phyloP scores from a whole-genome alignment of 257 asterid genomes.

The Lycium ferocissimum region DNA sequence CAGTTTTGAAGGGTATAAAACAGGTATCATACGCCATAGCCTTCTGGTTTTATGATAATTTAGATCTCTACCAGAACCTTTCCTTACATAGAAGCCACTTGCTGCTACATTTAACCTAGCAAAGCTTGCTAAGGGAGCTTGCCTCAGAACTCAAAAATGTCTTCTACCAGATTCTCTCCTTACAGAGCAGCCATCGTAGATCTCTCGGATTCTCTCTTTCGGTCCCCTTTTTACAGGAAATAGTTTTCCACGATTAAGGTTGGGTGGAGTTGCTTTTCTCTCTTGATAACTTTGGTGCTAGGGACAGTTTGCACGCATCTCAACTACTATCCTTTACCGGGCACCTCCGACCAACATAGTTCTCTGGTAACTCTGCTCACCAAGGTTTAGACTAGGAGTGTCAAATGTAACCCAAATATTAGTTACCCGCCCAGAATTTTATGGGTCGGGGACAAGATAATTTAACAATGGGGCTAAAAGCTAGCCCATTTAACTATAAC shows the following conservation, averaged over 20 bases:
- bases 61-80: background rate
- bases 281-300: background rate
- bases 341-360: background rate
- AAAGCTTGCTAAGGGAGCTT: background rate
- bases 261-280: background rate
- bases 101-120: background rate
- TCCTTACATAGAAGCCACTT: background rate
- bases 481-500: too few species aligned
- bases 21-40: slow-evolving; percentile 54
- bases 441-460: too few species aligned
- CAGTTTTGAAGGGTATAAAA: slow-evolving; percentile 82
- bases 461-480: too few species aligned
- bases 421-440: too few species aligned
- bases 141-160: background rate
- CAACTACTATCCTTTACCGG: background rate
- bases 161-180: background rate
- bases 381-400: background rate
- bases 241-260: background rate
- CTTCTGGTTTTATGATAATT: slow-evolving; percentile 4
- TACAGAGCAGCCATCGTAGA: slow-evolving; percentile 1
- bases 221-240: background rate
- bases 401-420: too few species aligned
- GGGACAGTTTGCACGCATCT: background rate
- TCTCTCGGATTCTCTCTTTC: background rate
- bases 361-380: background rate